These are phyloP conservation scores for Bruguiera gymnorhiza DNA, from an alignment of 345 rosid genomes.

Conservation along the genomic window DNA sequence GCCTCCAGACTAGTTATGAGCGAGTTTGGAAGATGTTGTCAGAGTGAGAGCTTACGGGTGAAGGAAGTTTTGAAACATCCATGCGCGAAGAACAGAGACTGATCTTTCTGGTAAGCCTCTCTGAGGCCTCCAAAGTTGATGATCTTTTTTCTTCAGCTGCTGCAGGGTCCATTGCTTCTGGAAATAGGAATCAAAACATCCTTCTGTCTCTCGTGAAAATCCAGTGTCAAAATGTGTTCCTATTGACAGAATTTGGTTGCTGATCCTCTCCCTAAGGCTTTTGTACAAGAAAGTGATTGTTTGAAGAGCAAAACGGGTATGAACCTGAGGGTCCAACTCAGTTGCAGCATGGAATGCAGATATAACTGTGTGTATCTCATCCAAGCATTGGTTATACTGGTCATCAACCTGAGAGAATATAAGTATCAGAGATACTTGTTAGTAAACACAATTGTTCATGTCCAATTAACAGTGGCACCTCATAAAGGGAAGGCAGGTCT, in stretches of 20 bases:
- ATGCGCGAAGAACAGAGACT: constrained; percentile 75
- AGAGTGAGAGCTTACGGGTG: constrained; percentile 67
- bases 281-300: constrained; percentile 66
- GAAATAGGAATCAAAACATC: constrained; percentile 43
- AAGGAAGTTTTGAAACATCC: constrained; percentile 99
- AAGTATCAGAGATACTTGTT: background rate
- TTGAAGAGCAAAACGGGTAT: constrained; percentile 72
- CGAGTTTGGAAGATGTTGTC: background rate
- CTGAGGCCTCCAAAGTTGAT: constrained; percentile 90
- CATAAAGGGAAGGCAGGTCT: too few species aligned
- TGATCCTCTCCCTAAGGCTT: constrained; percentile 77
- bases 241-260: constrained; percentile 72
- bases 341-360: constrained; percentile 97
- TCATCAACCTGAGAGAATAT: constrained; percentile 66
- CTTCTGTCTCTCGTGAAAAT: constrained; percentile 37
- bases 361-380: constrained; percentile 85
- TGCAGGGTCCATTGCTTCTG: constrained; percentile 77
- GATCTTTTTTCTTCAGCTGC: constrained; percentile 70
- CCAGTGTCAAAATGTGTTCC: constrained; percentile 40
- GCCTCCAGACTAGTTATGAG: too few species aligned
- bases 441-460: too few species aligned
- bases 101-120: constrained; percentile 92
- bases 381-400: constrained; percentile 70
- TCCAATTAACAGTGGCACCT: too few species aligned
- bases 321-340: constrained; percentile 77